Evolutionary conservation across 108 stramenopile genomes (phyloP).

Genomic region (Schizochytrium sp.): DNA sequence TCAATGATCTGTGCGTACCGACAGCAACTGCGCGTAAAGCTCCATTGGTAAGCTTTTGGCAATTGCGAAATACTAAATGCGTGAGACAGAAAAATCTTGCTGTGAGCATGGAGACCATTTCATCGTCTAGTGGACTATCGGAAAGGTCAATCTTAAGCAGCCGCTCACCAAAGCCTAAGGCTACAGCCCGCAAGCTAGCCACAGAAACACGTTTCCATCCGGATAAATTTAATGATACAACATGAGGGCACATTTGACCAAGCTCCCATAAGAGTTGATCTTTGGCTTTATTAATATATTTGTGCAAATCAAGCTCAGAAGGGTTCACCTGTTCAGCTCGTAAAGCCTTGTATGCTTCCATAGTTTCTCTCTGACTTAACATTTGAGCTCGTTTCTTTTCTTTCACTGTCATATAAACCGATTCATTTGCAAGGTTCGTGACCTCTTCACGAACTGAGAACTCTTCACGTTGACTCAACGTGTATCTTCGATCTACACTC

Average conservation of each 20-base stretch:
- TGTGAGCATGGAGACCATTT: constrained; percentile 47
- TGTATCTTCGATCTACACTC: no score
- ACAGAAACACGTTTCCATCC: constrained; percentile 24
- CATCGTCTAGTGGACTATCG: constrained; percentile 22
- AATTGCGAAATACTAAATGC: background rate
- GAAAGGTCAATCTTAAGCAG: constrained; percentile 51
- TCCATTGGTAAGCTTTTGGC: constrained; percentile 22
- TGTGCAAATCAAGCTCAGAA: background rate
- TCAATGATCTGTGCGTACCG: background rate
- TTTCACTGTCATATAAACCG: no score
- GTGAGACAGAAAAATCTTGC: constrained; percentile 17
- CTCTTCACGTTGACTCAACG: no score
- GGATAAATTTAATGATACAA: background rate
- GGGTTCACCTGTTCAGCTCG: background rate
- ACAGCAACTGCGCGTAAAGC: constrained; percentile 45
- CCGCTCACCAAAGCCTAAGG: constrained; percentile 42
- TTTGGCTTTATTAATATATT: background rate
- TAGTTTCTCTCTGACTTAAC: no score
- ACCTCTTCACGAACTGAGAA: no score
- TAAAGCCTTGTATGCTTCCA: background rate
- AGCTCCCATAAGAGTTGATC: constrained; percentile 21
- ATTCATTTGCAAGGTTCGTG: no score
- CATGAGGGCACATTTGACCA: background rate
- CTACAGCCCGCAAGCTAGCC: background rate
- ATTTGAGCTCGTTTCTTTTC: no score